Conservation (phyloP, 768 basidiomycete species). For the Lactifluus echinatus region DNA sequence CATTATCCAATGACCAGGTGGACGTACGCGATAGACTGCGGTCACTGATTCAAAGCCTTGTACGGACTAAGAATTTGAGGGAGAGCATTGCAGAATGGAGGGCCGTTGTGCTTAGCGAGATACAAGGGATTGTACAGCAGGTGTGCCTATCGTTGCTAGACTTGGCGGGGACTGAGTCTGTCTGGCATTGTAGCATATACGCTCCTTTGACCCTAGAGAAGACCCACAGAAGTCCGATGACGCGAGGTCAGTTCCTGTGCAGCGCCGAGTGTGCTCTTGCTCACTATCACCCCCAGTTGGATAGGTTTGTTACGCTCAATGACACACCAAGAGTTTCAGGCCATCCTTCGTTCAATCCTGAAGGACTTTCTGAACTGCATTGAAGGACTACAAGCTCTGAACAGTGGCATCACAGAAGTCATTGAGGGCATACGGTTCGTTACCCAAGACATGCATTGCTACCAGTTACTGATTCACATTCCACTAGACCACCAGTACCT, state of each 20-base stretch:
- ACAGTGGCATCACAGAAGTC: conserved; percentile 46
- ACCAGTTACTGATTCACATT: not conserved
- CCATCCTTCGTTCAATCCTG: conserved; percentile 54
- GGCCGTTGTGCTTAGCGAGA: conserved; percentile 53
- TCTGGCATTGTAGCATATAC: conserved; percentile 40
- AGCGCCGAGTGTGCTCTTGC: not conserved
- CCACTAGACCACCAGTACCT: conserved; percentile 31
- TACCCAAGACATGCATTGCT: not conserved
- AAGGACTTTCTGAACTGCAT: conserved; percentile 53
- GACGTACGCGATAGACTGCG: conserved; percentile 52
- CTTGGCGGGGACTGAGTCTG: not conserved
- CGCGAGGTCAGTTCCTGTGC: not conserved
- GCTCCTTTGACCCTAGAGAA: conserved; percentile 48
- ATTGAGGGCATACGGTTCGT: conserved; percentile 41
- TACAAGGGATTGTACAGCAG: conserved; percentile 47
- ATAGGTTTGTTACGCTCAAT: conserved; percentile 54
- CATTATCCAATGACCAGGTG: not conserved
- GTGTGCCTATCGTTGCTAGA: conserved; percentile 33
- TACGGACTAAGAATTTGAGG: conserved; percentile 60
- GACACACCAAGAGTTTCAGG: conserved; percentile 59
- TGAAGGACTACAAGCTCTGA: conserved; percentile 58
- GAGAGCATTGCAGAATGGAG: conserved; percentile 65
- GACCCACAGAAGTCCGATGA: conserved; percentile 30
- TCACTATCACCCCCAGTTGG: conserved; percentile 26
- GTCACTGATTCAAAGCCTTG: conserved; percentile 70